Conservation (phyloP, 1,284 basidiomycete genomes). For the Vanrija pseudolonga region DNA sequence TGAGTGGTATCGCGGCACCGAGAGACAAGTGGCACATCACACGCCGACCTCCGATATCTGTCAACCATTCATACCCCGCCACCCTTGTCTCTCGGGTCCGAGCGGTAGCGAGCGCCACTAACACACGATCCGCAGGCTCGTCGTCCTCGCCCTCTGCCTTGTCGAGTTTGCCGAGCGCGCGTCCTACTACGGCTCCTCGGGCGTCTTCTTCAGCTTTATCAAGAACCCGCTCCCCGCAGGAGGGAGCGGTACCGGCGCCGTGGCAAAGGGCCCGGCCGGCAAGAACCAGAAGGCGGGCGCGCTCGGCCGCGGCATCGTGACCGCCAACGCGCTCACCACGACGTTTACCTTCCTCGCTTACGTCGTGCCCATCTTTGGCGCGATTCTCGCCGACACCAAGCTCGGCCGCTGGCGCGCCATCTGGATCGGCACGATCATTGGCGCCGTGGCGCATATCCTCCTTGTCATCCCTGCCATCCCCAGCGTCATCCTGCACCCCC, state of each 20-base stretch:
- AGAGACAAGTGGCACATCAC: no score
- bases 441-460: conserved; percentile 37
- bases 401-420: conserved; percentile 63
- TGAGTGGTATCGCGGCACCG: background rate
- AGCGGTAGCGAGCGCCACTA: background rate
- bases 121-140: background rate
- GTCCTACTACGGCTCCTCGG: conserved; percentile 10
- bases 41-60: no score
- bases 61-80: no score
- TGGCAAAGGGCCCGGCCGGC: conserved; percentile 63
- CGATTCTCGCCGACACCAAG: conserved; percentile 52
- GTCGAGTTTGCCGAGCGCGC: conserved; percentile 45
- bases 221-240: conserved; percentile 55
- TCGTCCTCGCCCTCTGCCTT: conserved; percentile 39
- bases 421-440: conserved; percentile 49
- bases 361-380: conserved; percentile 38
- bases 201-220: conserved; percentile 24
- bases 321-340: conserved; percentile 24
- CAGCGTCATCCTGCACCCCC: conserved; percentile 28
- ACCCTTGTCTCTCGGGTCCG: background rate
- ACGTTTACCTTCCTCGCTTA: conserved; percentile 36
- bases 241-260: conserved; percentile 66
- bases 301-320: conserved; percentile 27
- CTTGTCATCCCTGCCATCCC: conserved; percentile 44
- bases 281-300: conserved; percentile 57